Evolutionary conservation across 305 asterid genomes (phyloP), one percentile per base, ranked within the genome.

Genomic region (Rubia tinctorum): DNA sequence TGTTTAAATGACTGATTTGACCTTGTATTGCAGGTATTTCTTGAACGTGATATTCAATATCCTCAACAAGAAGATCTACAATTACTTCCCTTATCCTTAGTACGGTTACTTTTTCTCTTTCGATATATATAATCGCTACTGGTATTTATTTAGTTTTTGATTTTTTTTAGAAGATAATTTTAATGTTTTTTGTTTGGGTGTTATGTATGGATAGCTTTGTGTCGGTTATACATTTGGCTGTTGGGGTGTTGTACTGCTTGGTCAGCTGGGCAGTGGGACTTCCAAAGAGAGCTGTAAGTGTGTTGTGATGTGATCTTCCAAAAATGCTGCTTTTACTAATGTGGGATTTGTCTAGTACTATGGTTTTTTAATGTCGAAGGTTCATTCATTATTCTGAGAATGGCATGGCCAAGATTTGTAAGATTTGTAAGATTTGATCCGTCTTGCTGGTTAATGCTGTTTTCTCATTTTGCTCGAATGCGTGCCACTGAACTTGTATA

Each of bases 21-120:
- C 80, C 83, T 80, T 64, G 22, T 6, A 7, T 17, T 18, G 25
- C 60, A 94, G 98, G 99, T 94, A 94, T 79, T 90, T 94, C 30
- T 76, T 94, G 88, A 94, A 94, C 76, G 99, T 94, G 88, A 94
- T 94, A 12, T 94, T 94, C 97, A 94, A 94, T 84, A 94, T 94
- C 73, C 82, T 94, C 80, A 94, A 94, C 97, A 94, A 94, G 98
- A 94, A 90, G 96, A 92, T 94, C 92, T 94, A 92, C 85, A 94
- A 94, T 75, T 94, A 92, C 89, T 94, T 94, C 80, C 99, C 99
- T 53, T 94, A 94, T 84, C 99, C 98, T 34, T 94, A 94, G 99
- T 94, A 86, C 84, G 98, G 74, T 59, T 10, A 3, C 65, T 6
- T 59, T 15, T 49, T 66, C 44, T 49, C 44, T 69, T 9, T 4